Evolutionary conservation across 106 monocot species (phyloP), one percentile per base, ranked within the genome.

Genomic region (Dendrobium huoshanense): DNA sequence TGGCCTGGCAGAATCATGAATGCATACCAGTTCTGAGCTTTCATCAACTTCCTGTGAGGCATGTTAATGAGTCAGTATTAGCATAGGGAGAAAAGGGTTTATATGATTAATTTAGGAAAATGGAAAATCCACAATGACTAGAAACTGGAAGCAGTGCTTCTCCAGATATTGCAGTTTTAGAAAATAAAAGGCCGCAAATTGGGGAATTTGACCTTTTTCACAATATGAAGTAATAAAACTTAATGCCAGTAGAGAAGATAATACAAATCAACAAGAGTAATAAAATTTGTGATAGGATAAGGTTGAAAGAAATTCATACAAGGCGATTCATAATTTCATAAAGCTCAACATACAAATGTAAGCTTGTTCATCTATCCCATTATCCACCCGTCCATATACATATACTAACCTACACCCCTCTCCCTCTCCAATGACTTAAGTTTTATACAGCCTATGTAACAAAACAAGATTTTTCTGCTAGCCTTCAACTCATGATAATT

Each of bases 1-100:
- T 82, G 93, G 99, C 79, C 99, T 95, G 27, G 99, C 95, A 78
- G 99, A 99, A 90, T 99, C 99, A 87, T 99, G 99, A 56, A 95
- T 79, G 81, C 99, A 95, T 65, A 99, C 99, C 49, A 99, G 95
- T 86, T 91, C 83, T 77, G 99, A 93, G 73, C 84, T 82, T 78
- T 85, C 85, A 79, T 93, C 90, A 81, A 99, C 92, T 91, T 95
- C 95, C 99, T 99, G 85, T 20, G 54, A 81, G 44, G 72, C 7
- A 49, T 51, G 43, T 5, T 42, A 49, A 51, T 3, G 27, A 24
- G 25, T 45, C 22, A 48, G 27, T 16, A 45, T 19, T 8, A 3
- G 20, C 24, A 76, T 25, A 76, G 22, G 48, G 1, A 76, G 6
- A 64, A 24, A 25, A 64, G 24, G 64, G 8, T 20, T 64, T 7